Evolutionary conservation across 441 rosid species (phyloP), one percentile per base, ranked within the genome.

Genomic region (Pelargonium myrrhifolium): DNA sequence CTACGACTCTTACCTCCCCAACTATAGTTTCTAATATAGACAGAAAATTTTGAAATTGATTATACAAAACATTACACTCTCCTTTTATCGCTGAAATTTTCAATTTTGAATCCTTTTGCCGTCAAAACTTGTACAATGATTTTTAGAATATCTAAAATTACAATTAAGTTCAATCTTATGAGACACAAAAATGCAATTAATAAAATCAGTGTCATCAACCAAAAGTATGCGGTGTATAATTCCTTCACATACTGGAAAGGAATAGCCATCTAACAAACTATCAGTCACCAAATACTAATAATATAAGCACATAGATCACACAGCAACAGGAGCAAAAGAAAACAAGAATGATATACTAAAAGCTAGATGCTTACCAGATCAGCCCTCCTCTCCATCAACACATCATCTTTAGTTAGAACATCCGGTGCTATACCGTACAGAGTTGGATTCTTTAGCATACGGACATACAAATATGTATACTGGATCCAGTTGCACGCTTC

Each of bases 401-500:
- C 80, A 35, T 79, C 75, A 73, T 91, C 97, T 77, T 79, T 81
- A 4, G 86, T 69, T 62, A 91, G 89, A 79, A 86, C 86, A 84
- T 93, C 96, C 8, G 87, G 87, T 6, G 95, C 80, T 80, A 93
- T 79, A 64, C 97, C 96, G 81, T 93, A 93, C 11, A 93, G 86
- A 1, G 81, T 78, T 24, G 97, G 96, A 75, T 93, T 93, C 75
- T 93, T 84, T 74, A 89, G 68, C 96, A 93, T 91, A 6, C 91
- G 93, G 55, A 91, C 74, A 72, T 86, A 91, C 75, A 91, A 73
- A 74, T 91, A 93, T 10, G 99, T 89, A 68, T 94, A 89, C 37
- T 87, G 89, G 75, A 94, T 85, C 99, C 99, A 93, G 76, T 86
- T 82, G 83, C 97, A 91, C 67, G 99, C 99, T 80, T 94, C 99